These are phyloP conservation scores for Cucumis cinereus DNA, from an alignment of 306 rosid species.

Conservation along the genomic window DNA sequence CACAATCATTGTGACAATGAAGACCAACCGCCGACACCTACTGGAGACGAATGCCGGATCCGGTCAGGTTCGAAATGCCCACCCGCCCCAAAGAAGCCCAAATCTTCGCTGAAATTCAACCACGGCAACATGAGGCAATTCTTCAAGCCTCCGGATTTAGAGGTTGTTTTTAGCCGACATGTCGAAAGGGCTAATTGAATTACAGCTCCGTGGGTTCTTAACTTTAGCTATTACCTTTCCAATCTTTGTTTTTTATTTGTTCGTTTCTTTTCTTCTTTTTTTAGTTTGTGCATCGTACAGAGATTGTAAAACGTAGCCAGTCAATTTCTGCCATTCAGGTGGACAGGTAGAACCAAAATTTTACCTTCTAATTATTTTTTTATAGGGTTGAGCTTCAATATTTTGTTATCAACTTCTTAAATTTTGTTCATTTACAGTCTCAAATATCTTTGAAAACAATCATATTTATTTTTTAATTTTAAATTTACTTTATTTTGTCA, in stretches of 20 bases:
- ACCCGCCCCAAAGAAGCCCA: slow-evolving; percentile 70
- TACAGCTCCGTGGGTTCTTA: background rate
- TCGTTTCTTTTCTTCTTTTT: background rate
- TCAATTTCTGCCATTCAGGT: background rate
- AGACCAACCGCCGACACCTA: slow-evolving; percentile 47
- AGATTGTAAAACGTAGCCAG: background rate
- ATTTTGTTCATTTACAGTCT: background rate
- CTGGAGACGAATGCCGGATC: slow-evolving; percentile 48
- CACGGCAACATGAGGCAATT: slow-evolving; percentile 36
- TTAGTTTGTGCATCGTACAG: background rate
- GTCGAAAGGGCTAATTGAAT: slow-evolving; percentile 38
- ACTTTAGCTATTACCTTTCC: background rate
- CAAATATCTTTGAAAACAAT: no score
- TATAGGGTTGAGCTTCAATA: background rate
- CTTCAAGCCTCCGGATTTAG: slow-evolving; percentile 74
- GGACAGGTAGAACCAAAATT: background rate
- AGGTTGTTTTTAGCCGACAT: slow-evolving; percentile 58
- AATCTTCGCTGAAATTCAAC: slow-evolving; percentile 48
- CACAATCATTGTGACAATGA: background rate
- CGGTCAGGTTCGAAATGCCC: slow-evolving; percentile 49
- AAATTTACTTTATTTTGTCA: background rate
- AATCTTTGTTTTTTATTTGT: no score
- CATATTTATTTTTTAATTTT: no score
- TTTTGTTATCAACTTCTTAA: background rate
- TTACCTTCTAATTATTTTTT: no score